phyloP scores from a whole-genome alignment of 805 yeast species.

The Yarrowia osloensis region DNA sequence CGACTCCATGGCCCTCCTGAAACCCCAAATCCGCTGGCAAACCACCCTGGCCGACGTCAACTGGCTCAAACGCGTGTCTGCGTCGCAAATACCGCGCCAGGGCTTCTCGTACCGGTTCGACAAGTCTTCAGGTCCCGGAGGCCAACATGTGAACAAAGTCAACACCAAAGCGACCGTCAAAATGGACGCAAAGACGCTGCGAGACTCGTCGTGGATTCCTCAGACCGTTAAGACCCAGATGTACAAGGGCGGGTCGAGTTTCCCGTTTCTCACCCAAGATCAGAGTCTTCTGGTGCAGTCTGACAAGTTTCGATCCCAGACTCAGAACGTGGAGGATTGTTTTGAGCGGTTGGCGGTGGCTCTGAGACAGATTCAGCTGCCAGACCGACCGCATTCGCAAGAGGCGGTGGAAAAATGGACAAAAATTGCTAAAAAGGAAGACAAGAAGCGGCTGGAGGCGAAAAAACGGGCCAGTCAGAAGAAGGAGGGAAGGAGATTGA shows the following conservation, averaged over 20 bases:
- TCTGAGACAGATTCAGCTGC: background rate
- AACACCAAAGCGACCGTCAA: conserved; percentile 65
- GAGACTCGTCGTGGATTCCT: background rate
- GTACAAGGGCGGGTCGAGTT: background rate
- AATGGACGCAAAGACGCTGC: conserved; percentile 38
- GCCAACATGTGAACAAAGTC: conserved; percentile 79
- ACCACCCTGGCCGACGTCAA: background rate
- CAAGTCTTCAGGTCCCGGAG: conserved; percentile 82
- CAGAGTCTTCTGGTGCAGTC: background rate
- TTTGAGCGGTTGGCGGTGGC: conserved; percentile 7
- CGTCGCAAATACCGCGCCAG: conserved; percentile 1
- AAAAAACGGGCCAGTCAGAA: background rate
- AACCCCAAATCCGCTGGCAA: background rate
- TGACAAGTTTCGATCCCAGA: conserved; percentile 4
- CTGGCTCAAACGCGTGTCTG: background rate
- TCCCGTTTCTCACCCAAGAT: background rate
- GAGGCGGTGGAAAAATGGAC: background rate
- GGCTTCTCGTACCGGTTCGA: conserved; percentile 43
- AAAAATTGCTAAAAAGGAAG: conserved; percentile 1
- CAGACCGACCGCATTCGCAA: background rate
- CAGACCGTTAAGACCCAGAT: conserved; percentile 3
- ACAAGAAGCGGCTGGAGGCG: background rate
- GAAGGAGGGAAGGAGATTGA: background rate
- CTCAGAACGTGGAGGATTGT: conserved; percentile 13
- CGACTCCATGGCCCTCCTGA: too few species aligned